Evolutionary conservation across 208 protist species (phyloP).

Genomic region (Crithidia thermophila): DNA sequence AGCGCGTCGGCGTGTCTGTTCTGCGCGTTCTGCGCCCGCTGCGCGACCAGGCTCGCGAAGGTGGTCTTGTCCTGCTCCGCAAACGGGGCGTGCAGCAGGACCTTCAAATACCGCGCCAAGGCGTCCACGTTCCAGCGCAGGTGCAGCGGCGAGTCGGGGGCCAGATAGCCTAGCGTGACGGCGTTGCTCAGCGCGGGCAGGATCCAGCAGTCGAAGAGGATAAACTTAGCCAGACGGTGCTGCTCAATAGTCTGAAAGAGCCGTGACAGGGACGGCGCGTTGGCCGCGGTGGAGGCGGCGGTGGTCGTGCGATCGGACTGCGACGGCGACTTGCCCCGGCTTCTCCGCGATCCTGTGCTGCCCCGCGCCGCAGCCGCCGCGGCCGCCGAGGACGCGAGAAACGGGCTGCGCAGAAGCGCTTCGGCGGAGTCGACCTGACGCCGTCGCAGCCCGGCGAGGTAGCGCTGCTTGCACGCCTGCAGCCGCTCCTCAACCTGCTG

Average conservation of each 20-base stretch:
- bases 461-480: conserved; percentile 32
- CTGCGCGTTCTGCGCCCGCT: not conserved
- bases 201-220: conserved; percentile 92
- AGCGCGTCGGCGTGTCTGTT: too few relatives aligned
- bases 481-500: conserved; percentile 28
- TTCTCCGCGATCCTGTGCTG: not conserved
- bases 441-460: conserved; percentile 22
- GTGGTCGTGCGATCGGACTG: too few relatives aligned
- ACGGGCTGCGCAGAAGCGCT: not conserved
- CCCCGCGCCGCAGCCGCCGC: not conserved
- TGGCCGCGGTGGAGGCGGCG: conserved; percentile 26
- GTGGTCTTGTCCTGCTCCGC: conserved; percentile 24
- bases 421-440: conserved; percentile 1
- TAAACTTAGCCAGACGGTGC: conserved; percentile 78
- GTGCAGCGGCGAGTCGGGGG: conserved; percentile 67
- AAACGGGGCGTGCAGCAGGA: conserved; percentile 81
- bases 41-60: conserved; percentile 17
- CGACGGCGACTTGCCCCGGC: conserved; percentile 13
- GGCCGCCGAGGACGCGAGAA: too few relatives aligned
- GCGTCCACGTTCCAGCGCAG: conserved; percentile 90
- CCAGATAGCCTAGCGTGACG: conserved; percentile 62
- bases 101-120: conserved; percentile 89
- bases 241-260: conserved; percentile 78
- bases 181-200: conserved; percentile 83
- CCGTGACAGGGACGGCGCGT: conserved; percentile 31